Evolutionary conservation across 2,329 filamentous ascomycete species (phyloP), one percentile per base, ranked within the genome.

Genomic region (Colletotrichum musae): DNA sequence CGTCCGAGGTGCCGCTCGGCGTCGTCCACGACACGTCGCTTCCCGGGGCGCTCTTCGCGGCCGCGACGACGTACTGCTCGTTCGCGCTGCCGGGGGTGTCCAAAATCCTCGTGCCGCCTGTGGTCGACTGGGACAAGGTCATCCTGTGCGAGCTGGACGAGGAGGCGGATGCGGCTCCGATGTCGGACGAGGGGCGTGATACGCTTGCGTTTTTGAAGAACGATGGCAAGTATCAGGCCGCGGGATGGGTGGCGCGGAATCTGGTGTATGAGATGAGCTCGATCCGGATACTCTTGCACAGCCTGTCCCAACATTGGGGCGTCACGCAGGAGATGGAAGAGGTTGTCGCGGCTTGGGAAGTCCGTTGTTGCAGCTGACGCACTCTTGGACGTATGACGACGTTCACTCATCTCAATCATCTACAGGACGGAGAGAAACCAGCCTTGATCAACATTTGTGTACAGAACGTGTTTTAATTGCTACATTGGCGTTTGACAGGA

Each of bases 321-420:
- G 60, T 63, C 5, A 63, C 60, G 5, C 24, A 24, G n/a, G 51
- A 63, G 41, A 63, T 61, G 58, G 58, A 61, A 28, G 58, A 61
- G 28, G 58, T 61, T 3, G 58, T 61, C 18, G 58, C 47, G 16
- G 58, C 58, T 15, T 61, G 58, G 58, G 58, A 61, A 5, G 16
- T 48, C 5, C 58, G 48, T 4, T 61, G 58, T 6, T 61, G 58
- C 16, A 52, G 32, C 5, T 53, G 28, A 24, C 12, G 6, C 15
- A 3, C 13, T 43, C 16, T n/a, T n/a, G 10, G 15, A 36, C 2
- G 32, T 36, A 4, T 6, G 32, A 10, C 32, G 7, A 36, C 7
- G 32, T 36, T 36, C 9, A 36, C 6, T 36, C 9, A 36, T 36
- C 9, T 10, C 9, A 36, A 7, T 36, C 9, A 36, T 36, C 9